Percentiles rank a stretch among this genome's conserved stretches.
These are phyloP conservation scores for Voacanga thouarsii DNA, from an alignment of 257 asterid genomes.

Conservation along the genomic window DNA sequence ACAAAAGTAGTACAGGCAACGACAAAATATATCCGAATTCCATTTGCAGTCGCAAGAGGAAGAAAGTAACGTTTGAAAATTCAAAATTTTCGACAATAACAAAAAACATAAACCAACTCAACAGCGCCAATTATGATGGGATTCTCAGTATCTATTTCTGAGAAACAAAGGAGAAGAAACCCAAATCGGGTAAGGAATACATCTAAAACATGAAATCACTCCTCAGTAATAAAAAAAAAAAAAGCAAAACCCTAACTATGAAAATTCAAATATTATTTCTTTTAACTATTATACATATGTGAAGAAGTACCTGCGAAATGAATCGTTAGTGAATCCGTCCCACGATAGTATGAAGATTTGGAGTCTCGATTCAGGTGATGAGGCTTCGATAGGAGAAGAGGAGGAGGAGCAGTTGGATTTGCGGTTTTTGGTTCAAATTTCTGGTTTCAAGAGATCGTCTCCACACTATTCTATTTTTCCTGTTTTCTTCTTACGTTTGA, in stretches of 20 bases:
- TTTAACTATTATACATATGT: not conserved
- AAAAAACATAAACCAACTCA: too few species aligned
- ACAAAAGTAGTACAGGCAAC: not conserved
- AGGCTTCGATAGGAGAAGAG: not conserved
- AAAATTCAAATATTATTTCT: not conserved
- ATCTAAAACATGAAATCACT: not conserved
- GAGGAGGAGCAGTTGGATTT: not conserved
- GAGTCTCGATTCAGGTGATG: not conserved
- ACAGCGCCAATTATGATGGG: not conserved
- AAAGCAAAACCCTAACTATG: not conserved
- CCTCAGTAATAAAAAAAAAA: not conserved
- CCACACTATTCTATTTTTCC: too few species aligned
- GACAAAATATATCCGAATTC: not conserved
- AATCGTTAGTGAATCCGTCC: not conserved
- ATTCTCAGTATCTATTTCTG: not conserved
- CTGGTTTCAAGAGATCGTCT: not conserved
- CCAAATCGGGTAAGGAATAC: not conserved
- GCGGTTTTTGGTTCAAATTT: not conserved
- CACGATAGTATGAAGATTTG: not conserved
- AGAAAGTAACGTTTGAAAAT: not conserved
- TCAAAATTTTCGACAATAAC: not conserved
- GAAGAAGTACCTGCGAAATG: not conserved
- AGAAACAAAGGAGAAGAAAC: not conserved
- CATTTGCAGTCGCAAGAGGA: not conserved
- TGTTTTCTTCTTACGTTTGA: too few species aligned